phyloP scores from a whole-genome alignment of 73 alveolate genomes.

The Paraurostyla sp. region DNA sequence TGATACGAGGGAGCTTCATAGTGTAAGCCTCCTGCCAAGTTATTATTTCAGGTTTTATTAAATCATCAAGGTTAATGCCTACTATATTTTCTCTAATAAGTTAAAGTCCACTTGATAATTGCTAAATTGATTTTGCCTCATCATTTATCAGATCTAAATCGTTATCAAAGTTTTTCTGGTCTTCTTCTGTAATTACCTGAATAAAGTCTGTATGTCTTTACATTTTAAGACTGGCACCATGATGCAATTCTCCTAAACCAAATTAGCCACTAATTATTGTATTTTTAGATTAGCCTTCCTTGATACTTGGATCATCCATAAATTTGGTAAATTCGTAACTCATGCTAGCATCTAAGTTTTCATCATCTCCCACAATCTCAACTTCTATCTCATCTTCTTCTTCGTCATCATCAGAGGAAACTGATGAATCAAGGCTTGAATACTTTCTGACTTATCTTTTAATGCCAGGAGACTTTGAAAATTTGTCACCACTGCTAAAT shows the following conservation, averaged over 20 bases:
- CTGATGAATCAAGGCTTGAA: constrained; percentile 32
- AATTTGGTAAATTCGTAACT: constrained; percentile 33
- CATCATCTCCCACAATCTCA: neutral
- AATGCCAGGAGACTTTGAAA: constrained; percentile 16
- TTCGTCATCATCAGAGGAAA: constrained; percentile 31
- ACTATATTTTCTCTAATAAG: neutral
- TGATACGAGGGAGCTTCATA: constrained; percentile 1
- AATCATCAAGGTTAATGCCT: neutral
- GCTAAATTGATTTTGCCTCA: neutral
- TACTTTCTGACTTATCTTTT: neutral
- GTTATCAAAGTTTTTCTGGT: neutral
- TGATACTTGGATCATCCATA: constrained; percentile 34
- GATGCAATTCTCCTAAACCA: neutral
- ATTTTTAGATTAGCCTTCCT: neutral
- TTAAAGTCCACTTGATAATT: neutral
- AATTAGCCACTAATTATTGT: neutral
- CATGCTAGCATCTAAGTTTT: neutral
- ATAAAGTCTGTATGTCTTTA: constrained; percentile 32
- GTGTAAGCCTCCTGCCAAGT: constrained; percentile 38
- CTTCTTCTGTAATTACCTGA: neutral
- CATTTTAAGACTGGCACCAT: neutral
- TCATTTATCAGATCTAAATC: constrained; percentile 14
- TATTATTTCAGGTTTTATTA: neutral
- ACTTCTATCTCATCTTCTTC: constrained; percentile 31
- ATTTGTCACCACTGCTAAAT: neutral